Conservation (phyloP, 2,329 filamentous ascomycete species). For the Incumbomyces lentus region DNA sequence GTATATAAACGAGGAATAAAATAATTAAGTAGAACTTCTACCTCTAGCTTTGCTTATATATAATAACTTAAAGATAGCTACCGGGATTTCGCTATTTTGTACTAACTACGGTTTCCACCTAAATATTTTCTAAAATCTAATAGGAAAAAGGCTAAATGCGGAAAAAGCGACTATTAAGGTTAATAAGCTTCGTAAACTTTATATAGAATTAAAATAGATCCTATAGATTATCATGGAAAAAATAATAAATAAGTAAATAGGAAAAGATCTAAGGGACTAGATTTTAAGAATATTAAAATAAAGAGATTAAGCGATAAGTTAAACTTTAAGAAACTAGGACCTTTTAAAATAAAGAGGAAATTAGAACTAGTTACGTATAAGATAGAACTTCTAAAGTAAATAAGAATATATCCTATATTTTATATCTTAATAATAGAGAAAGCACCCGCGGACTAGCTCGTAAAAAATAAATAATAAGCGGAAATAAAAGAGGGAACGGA, state of each 20-base stretch:
- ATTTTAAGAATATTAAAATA: slow-evolving; percentile 10
- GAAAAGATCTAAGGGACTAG: slow-evolving; percentile 8
- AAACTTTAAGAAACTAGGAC: slow-evolving; percentile 9
- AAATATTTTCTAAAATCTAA: slow-evolving; percentile 2
- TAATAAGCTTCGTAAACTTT: slow-evolving; percentile 1
- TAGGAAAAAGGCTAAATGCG: background rate
- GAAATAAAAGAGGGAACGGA: background rate
- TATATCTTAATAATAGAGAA: slow-evolving; percentile 9
- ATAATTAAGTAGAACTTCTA: slow-evolving; percentile 11
- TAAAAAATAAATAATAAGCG: background rate
- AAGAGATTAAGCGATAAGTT: slow-evolving; percentile 10
- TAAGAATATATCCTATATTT: slow-evolving; percentile 10
- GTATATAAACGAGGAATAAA: slow-evolving; percentile 12
- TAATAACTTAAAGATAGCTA: slow-evolving; percentile 7
- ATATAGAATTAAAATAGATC: slow-evolving; percentile 6
- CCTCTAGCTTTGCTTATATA: background rate
- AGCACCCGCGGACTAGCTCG: background rate
- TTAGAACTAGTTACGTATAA: slow-evolving; percentile 7
- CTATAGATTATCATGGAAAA: slow-evolving; percentile 5
- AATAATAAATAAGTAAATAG: slow-evolving; percentile 5
- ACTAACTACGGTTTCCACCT: slow-evolving; percentile 8
- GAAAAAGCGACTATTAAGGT: background rate
- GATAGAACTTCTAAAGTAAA: slow-evolving; percentile 7
- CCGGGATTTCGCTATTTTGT: slow-evolving; percentile 7
- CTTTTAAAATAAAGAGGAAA: slow-evolving; percentile 10